Conservation (phyloP, 768 basidiomycete genomes). For the Tubosaeta sp. region DNA sequence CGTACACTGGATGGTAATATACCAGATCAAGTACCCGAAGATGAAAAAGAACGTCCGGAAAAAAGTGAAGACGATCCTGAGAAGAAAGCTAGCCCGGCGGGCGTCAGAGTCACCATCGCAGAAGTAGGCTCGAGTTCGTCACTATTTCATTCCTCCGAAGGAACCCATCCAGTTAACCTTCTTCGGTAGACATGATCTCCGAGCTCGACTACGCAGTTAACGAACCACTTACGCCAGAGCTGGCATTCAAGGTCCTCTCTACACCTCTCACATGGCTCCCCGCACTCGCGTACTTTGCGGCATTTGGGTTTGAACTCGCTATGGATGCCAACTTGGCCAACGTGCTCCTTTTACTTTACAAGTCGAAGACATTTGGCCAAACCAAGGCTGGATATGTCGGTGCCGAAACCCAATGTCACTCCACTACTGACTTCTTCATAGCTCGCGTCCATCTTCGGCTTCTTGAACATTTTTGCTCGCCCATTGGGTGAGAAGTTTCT, state of each 20-base stretch:
- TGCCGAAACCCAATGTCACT: slow-evolving; percentile 23
- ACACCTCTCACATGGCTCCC: slow-evolving; percentile 54
- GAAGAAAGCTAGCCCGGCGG: slow-evolving; percentile 20
- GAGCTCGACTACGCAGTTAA: slow-evolving; percentile 44
- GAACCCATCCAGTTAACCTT: not conserved
- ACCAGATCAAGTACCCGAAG: slow-evolving; percentile 1
- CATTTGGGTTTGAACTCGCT: slow-evolving; percentile 56
- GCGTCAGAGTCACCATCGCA: slow-evolving; percentile 12
- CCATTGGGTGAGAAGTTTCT: slow-evolving; percentile 33
- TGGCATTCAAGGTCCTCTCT: slow-evolving; percentile 32
- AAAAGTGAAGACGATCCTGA: slow-evolving; percentile 23
- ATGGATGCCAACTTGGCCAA: slow-evolving; percentile 50
- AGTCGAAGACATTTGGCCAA: slow-evolving; percentile 39
- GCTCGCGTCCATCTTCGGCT: slow-evolving; percentile 35
- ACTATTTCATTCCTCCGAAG: not conserved
- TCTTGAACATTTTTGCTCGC: slow-evolving; percentile 49
- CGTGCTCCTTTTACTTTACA: slow-evolving; percentile 40
- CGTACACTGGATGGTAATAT: not conserved
- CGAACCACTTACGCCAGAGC: slow-evolving; percentile 37
- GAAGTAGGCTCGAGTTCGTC: not conserved
- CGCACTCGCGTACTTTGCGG: slow-evolving; percentile 47
- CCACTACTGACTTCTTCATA: slow-evolving; percentile 6
- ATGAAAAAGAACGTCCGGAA: slow-evolving; percentile 14
- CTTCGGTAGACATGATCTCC: slow-evolving; percentile 21
- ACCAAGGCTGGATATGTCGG: slow-evolving; percentile 52